Base-by-base conservation (phyloP, 768 basidiomycete genomes). In the Pleurotus tuber-regium region DNA sequence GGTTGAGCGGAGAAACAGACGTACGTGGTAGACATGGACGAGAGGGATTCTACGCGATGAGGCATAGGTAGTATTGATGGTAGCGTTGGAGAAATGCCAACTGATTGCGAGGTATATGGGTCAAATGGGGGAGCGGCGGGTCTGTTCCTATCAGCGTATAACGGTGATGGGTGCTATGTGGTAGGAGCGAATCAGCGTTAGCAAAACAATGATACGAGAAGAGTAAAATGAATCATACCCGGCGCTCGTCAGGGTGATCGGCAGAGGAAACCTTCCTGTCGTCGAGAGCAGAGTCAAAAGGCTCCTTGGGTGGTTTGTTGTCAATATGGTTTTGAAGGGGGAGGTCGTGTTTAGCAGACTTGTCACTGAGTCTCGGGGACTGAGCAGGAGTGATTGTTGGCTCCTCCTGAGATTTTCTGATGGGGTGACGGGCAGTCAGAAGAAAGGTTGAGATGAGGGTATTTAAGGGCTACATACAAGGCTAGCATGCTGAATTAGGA, bases 21-120 rank as follows among this genome's bases (percentile, higher is more conserved):
- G 38, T 61, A 69, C 69, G 66, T 64, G 55, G 68, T 58, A 55
- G 64, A 57, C 54, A 66, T 59, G 19, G 63, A 10, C 5, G 43
- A 50, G 40, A 68, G 58, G 40, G 71, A 58, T 51, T 76, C 74
- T 53, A 82, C 76, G 25, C 79, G 74, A 61, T 75, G 77, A 40
- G 81, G 79, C 80, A 81, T 82, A 54, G 68, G 57, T 14, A 56
- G 35, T 25, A 54, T 42, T 42, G 55, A 55, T 51, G 53, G 59
- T 39, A 31, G 56, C 25, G 39, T 43, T n/a, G n/a, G n/a, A n/a
- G n/a, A n/a, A n/a, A n/a, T n/a, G n/a, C n/a, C n/a, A n/a, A n/a
- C n/a, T n/a, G n/a, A n/a, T n/a, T n/a, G n/a, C n/a, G n/a, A n/a
- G n/a, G n/a, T n/a, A n/a, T n/a, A n/a, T n/a, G n/a, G n/a, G n/a